A percentile compares a stretch with the other conserved stretches of the same genome.
Conservation (phyloP, 257 asterid genomes). For the Jaltomata sinuosa region DNA sequence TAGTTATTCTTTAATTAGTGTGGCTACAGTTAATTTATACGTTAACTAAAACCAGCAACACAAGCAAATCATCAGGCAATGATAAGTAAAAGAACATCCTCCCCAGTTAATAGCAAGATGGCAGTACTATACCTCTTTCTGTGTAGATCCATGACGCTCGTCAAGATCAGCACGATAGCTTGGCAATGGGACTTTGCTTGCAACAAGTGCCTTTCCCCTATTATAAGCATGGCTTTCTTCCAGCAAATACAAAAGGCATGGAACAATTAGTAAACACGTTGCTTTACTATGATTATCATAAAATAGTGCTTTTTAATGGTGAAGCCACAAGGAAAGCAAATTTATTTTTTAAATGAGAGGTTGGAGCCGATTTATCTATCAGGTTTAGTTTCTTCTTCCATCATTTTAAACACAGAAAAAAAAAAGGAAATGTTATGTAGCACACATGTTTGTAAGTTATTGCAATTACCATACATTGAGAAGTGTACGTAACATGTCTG, state of each 20-base stretch:
- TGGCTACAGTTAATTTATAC: not conserved
- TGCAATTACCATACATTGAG: not conserved
- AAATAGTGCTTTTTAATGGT: not conserved
- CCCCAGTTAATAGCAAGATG: not conserved
- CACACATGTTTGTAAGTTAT: not conserved
- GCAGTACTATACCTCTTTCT: conserved; percentile 51
- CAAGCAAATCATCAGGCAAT: not conserved
- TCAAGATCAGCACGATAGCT: conserved; percentile 97
- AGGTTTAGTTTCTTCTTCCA: not conserved
- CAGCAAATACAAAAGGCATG: conserved; percentile 36
- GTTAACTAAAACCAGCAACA: not conserved
- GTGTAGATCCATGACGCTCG: conserved; percentile 83
- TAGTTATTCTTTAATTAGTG: not conserved
- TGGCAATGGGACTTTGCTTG: conserved; percentile 87
- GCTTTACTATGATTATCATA: not conserved
- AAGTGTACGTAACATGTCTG: not conserved
- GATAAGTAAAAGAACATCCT: not conserved
- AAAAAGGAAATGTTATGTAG: not conserved
- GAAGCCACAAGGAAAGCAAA: not conserved
- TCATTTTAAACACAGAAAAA: not conserved
- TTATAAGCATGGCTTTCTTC: conserved; percentile 85
- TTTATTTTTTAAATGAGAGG: not conserved
- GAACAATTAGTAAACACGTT: not conserved
- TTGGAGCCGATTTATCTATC: not conserved
- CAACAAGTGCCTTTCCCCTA: conserved; percentile 88